A percentile compares a stretch with the other conserved stretches of the same genome.
These are phyloP conservation scores for Pestalotiopsis sp. DNA, from an alignment of 2,329 filamentous ascomycete genomes.

Conservation along the genomic window DNA sequence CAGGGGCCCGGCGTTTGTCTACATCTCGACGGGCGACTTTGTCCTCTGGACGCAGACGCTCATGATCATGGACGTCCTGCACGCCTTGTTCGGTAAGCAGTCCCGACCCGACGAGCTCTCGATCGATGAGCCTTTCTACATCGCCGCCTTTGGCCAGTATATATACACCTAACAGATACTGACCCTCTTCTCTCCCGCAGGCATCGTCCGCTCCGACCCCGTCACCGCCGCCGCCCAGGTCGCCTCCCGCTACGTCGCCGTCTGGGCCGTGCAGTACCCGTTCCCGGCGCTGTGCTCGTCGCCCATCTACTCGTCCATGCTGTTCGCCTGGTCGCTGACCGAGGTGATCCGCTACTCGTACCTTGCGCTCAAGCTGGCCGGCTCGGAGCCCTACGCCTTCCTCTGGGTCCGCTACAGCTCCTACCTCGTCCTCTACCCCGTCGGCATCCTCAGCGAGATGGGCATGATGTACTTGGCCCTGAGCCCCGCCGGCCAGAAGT, in stretches of 20 bases:
- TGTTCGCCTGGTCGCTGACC: conserved; percentile 84
- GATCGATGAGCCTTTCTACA: not conserved
- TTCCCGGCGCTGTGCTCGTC: conserved; percentile 62
- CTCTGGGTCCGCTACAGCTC: conserved; percentile 88
- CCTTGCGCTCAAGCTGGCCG: conserved; percentile 74
- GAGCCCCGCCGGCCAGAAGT: conserved; percentile 51
- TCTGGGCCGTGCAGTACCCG: conserved; percentile 78
- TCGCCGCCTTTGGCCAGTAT: not conserved
- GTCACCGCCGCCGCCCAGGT: conserved; percentile 90
- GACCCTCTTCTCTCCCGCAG: conserved; percentile 39
- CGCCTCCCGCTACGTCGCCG: conserved; percentile 79
- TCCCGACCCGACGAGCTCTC: not conserved
- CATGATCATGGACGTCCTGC: conserved; percentile 79
- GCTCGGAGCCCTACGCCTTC: conserved; percentile 62
- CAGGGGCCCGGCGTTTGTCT: conserved; percentile 59
- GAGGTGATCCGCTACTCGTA: conserved; percentile 93
- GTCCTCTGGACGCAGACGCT: conserved; percentile 81
- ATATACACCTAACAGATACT: not conserved
- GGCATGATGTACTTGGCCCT: conserved; percentile 74
- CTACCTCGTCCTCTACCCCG: conserved; percentile 88
- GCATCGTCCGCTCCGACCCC: conserved; percentile 82
- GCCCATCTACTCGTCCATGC: conserved; percentile 72
- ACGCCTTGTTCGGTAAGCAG: conserved; percentile 70
- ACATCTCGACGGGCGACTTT: conserved; percentile 63
- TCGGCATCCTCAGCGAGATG: conserved; percentile 88